These are phyloP conservation scores for Chrysanthemum lavandulifolium DNA, from an alignment of 129 eudicot genomes.

Conservation along the genomic window DNA sequence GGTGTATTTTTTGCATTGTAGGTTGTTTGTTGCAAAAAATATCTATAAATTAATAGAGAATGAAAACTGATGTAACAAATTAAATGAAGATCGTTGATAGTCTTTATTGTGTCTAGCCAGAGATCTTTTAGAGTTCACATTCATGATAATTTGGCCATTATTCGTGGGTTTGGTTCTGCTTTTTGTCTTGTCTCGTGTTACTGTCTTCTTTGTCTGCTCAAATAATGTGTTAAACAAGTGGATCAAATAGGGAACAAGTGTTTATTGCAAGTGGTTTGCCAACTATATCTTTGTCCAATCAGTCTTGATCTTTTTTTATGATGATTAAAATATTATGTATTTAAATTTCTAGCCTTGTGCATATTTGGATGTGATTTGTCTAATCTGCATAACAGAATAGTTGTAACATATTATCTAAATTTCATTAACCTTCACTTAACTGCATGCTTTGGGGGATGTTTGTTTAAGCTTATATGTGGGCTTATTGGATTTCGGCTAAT, in stretches of 20 bases:
- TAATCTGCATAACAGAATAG: neutral
- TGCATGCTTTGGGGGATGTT: too few species aligned
- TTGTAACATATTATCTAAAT: neutral
- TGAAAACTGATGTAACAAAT: too few species aligned
- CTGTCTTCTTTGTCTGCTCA: slow-evolving; percentile 19
- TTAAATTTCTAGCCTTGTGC: too few species aligned
- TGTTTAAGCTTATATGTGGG: too few species aligned
- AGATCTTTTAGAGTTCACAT: neutral
- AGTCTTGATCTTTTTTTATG: neutral
- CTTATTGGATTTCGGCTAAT: too few species aligned
- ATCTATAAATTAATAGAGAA: too few species aligned
- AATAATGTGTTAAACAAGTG: slow-evolving; percentile 22
- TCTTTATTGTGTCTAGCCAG: too few species aligned
- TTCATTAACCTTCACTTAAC: too few species aligned
- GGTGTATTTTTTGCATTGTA: too few species aligned
- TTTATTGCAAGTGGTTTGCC: slow-evolving; percentile 8
- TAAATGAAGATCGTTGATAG: too few species aligned
- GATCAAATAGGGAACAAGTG: slow-evolving; percentile 18
- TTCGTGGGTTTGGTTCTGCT: slow-evolving; percentile 22
- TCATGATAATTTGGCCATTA: slow-evolving; percentile 5
- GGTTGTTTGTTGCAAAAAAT: too few species aligned
- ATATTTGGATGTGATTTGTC: neutral
- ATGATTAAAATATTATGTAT: neutral
- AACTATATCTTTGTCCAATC: neutral
- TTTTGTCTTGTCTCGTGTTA: slow-evolving; percentile 29